Evolutionary conservation across 73 alveolate genomes (phyloP).

Genomic region (Tetrahymena borealis): DNA sequence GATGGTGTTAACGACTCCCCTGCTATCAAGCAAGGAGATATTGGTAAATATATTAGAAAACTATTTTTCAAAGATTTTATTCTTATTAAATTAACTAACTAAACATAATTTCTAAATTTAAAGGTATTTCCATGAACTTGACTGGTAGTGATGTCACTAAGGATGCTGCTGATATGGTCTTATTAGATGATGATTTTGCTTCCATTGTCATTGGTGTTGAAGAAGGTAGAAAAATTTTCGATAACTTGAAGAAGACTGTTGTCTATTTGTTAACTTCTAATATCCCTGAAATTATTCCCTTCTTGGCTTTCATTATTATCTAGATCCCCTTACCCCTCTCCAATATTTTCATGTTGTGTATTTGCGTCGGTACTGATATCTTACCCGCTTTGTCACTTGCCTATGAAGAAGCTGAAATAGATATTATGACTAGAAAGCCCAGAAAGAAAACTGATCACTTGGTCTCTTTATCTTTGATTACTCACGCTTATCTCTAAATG

Average conservation of each 20-base stretch:
- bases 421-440: slow-evolving; percentile 86
- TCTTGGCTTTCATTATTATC: slow-evolving; percentile 59
- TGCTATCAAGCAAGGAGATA: slow-evolving; percentile 89
- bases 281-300: slow-evolving; percentile 84
- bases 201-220: slow-evolving; percentile 95
- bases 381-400: slow-evolving; percentile 89
- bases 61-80: background rate
- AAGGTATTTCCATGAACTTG: slow-evolving; percentile 77
- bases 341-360: slow-evolving; percentile 69
- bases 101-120: background rate
- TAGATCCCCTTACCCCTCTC: slow-evolving; percentile 86
- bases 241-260: slow-evolving; percentile 78
- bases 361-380: slow-evolving; percentile 89
- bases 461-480: slow-evolving; percentile 64
- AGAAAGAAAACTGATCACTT: slow-evolving; percentile 86
- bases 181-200: slow-evolving; percentile 95
- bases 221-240: slow-evolving; percentile 95
- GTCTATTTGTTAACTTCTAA: slow-evolving; percentile 70
- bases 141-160: slow-evolving; percentile 99
- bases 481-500: slow-evolving; percentile 63
- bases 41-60: too few relatives aligned
- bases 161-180: slow-evolving; percentile 98
- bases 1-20: slow-evolving; percentile 95
- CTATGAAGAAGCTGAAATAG: slow-evolving; percentile 88
- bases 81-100: background rate